Evolutionary conservation across 306 rosid species (phyloP), one percentile per base, ranked within the genome.

Genomic region (Quercus wislizeni): DNA sequence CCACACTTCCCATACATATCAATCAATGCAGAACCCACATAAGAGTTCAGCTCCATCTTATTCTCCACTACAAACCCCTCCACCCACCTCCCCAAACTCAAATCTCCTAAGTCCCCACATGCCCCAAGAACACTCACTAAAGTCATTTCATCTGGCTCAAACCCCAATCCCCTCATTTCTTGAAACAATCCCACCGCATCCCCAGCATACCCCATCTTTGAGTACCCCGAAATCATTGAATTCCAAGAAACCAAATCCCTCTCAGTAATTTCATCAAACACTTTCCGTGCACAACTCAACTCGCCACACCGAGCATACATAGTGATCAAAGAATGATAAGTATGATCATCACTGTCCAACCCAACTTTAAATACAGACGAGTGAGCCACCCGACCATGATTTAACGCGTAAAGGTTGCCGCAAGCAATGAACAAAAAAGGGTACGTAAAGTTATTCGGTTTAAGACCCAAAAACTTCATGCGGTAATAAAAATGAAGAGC

Each of bases 171-270:
- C 90, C 55, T 86, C 92, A 94, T 86, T 69, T 87, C 81, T 25
- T 46, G 57, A 85, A 94, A 94, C 84, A 92, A 56, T 81, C 78
- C 86, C 81, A 91, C 88, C 0, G 97, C 97, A 65, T 92, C 89
- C 80, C 61, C 63, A 2, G 94, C 88, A 25, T 57, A 61, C 3
- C 98, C 93, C 89, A 81, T 84, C 88, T 88, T 91, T 5, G 92
- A 84, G 35, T 89, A 94, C 67, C 97, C 98, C 0, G 95, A 85
- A 25, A 94, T 84, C 92, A 94, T 80, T 25, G 98, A 91, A 74
- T 91, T 94, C 98, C 98, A 94, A 0, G 99, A 92, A 73, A 92
- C 95, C 87, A 76, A 83, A n/a, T 92, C 97, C 83, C 84, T 84
- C 0, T 73, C 76, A 33, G 68, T 2, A 81, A 92, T 94, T 88